Conservation (phyloP, 2,329 filamentous ascomycete species). For the Neonectria punicea region DNA sequence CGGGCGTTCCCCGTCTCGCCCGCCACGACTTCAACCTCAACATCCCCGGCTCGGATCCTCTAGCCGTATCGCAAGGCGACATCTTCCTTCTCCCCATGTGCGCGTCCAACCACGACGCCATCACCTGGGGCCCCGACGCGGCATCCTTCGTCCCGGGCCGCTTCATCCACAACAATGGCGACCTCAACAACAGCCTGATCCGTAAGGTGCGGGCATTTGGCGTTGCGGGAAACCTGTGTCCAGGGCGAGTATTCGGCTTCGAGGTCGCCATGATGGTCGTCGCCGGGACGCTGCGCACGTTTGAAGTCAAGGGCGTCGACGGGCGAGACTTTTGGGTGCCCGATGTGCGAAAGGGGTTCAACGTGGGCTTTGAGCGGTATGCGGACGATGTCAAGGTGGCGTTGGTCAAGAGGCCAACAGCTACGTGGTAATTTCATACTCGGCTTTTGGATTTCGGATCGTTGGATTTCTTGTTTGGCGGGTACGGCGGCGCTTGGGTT, state of each 20-base stretch:
- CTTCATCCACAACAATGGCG: conserved; percentile 41
- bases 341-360: conserved; percentile 39
- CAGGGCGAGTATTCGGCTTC: conserved; percentile 45
- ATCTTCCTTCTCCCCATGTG: conserved; percentile 48
- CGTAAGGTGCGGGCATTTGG: conserved; percentile 46
- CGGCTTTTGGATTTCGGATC: no score
- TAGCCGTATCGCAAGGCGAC: conserved; percentile 42
- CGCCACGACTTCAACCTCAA: conserved; percentile 42
- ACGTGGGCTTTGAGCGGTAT: conserved; percentile 47
- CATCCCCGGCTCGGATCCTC: conserved; percentile 27
- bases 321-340: conserved; percentile 37
- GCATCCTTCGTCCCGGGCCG: conserved; percentile 40
- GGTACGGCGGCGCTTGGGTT: background rate
- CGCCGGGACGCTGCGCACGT: conserved; percentile 41
- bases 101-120: conserved; percentile 43
- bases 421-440: background rate
- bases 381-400: conserved; percentile 42
- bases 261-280: conserved; percentile 44
- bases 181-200: conserved; percentile 32
- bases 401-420: conserved; percentile 32
- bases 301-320: conserved; percentile 38
- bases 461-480: background rate
- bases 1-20: conserved; percentile 44
- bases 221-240: conserved; percentile 47
- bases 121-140: conserved; percentile 44